phyloP scores from a whole-genome alignment of 148 eudicot genomes.

The Spergularia bocconei region DNA sequence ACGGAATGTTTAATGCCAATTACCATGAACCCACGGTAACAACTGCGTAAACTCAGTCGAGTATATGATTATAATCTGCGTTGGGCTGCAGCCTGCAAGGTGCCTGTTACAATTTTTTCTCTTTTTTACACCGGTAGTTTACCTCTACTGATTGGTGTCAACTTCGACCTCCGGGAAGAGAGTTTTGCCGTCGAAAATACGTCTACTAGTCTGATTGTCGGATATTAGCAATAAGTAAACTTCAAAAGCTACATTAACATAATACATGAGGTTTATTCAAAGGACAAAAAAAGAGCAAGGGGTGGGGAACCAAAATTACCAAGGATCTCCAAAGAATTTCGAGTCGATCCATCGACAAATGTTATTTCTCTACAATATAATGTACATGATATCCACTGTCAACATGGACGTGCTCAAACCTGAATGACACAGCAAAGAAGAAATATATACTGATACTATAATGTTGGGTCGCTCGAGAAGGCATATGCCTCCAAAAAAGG shows the following conservation, averaged over 20 bases:
- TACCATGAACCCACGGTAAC: no score
- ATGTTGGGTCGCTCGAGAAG: background rate
- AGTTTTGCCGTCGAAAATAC: no score
- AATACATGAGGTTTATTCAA: constrained; percentile 21
- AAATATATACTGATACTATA: constrained; percentile 27
- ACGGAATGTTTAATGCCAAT: no score
- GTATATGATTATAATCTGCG: no score
- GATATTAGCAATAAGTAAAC: background rate
- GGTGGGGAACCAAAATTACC: background rate
- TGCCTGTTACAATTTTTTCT: no score
- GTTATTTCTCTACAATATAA: constrained; percentile 29
- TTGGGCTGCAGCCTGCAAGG: no score
- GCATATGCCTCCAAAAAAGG: constrained; percentile 4
- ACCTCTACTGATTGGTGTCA: no score
- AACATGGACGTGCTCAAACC: constrained; percentile 19
- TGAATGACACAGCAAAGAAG: constrained; percentile 14
- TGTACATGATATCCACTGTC: constrained; percentile 30
- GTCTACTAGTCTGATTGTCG: no score
- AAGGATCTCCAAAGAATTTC: constrained; percentile 13
- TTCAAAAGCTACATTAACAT: constrained; percentile 5
- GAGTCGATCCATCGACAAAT: background rate
- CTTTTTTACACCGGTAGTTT: no score
- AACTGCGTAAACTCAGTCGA: no score
- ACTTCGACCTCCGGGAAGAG: no score
- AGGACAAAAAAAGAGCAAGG: background rate